Evolutionary conservation across 2,329 filamentous ascomycete genomes (phyloP), one percentile per base, ranked within the genome.

Genomic region (Neofusicoccum laricinum): DNA sequence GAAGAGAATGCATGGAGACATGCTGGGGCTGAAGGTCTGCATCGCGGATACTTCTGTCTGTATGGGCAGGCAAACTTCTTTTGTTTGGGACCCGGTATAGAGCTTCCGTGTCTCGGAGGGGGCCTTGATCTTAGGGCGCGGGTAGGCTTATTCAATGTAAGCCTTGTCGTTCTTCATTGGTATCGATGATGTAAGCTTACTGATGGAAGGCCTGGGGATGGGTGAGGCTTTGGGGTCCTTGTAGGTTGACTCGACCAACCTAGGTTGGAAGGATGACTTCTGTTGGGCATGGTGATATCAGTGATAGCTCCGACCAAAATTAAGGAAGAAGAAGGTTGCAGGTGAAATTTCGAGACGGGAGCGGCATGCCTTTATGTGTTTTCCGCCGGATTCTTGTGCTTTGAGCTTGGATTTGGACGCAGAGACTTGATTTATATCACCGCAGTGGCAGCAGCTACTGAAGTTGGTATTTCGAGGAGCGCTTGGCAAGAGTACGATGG

Each of bases 101-200:
- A 12, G 2, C 2, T 8, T 0, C 21, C 21, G 17, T 4, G 0
- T 4, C 10, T n/a, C n/a, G n/a, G n/a, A n/a, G n/a, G n/a, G n/a
- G n/a, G n/a, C n/a, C n/a, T n/a, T n/a, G n/a, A n/a, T n/a, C n/a
- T n/a, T n/a, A n/a, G n/a, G n/a, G n/a, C n/a, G n/a, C n/a, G n/a
- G n/a, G n/a, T n/a, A n/a, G n/a, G n/a, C n/a, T n/a, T n/a, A n/a
- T n/a, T n/a, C n/a, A n/a, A n/a, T n/a, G n/a, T n/a, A n/a, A n/a
- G n/a, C n/a, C n/a, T n/a, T n/a, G n/a, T n/a, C n/a, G n/a, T n/a
- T n/a, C n/a, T n/a, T n/a, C n/a, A n/a, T n/a, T n/a, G n/a, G n/a
- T n/a, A n/a, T n/a, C n/a, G n/a, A n/a, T n/a, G n/a, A n/a, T n/a
- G n/a, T n/a, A n/a, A n/a, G n/a, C n/a, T n/a, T n/a, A n/a, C n/a